Evolutionary conservation across 192 early-diverging fungal genomes (phyloP).

Genomic region (Backusella tarrabulga): DNA sequence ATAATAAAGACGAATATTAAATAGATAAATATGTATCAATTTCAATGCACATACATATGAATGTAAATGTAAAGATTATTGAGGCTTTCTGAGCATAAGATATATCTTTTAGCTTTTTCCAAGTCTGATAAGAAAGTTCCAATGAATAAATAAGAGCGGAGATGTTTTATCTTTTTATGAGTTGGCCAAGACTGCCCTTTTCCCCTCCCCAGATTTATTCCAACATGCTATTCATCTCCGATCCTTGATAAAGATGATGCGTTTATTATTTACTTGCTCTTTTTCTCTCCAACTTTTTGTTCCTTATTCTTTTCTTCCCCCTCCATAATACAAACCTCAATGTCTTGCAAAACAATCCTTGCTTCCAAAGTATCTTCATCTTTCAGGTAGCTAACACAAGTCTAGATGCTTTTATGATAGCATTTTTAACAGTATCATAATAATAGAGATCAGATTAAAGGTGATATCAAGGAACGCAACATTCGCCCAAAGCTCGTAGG

Average conservation of each 20-base stretch:
- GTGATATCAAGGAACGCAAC: conserved; percentile 60
- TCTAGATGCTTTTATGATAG: neutral
- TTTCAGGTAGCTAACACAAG: conserved; percentile 50
- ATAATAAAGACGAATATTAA: neutral
- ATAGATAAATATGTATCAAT: neutral
- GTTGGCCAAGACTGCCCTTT: neutral
- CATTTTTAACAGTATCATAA: neutral
- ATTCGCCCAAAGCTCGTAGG: conserved; percentile 80
- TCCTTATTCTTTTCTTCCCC: neutral
- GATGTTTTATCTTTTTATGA: conserved; percentile 1
- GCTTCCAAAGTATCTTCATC: conserved; percentile 61
- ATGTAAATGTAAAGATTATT: neutral
- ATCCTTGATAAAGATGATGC: neutral
- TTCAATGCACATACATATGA: neutral
- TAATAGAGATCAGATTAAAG: conserved; percentile 54
- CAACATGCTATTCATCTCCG: neutral
- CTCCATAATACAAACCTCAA: neutral
- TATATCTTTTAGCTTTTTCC: neutral
- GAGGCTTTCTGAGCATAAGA: neutral
- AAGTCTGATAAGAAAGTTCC: neutral
- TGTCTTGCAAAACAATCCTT: conserved; percentile 58
- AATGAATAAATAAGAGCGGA: neutral
- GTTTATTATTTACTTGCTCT: neutral
- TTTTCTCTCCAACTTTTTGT: neutral
- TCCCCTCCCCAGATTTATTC: neutral